Evolutionary conservation across 2,329 filamentous ascomycete genomes (phyloP).

Genomic region (Calonectria fujianensis): DNA sequence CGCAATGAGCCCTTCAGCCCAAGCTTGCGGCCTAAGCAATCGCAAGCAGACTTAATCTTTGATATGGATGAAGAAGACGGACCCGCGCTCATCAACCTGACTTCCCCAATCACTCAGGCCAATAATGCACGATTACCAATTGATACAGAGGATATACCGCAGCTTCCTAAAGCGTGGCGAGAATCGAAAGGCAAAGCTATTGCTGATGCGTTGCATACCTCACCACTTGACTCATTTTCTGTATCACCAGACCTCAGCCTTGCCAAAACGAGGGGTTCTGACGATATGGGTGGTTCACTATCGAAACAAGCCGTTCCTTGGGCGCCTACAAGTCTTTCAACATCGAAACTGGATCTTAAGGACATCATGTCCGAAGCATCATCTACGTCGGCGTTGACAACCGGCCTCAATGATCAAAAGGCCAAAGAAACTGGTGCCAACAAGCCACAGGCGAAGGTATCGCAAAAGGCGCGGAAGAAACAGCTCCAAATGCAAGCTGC

Average conservation of each 20-base stretch:
- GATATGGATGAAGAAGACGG: conserved; percentile 90
- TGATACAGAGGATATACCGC: conserved; percentile 56
- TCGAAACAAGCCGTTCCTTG: conserved; percentile 66
- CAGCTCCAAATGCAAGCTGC: conserved; percentile 81
- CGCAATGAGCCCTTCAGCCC: conserved; percentile 79
- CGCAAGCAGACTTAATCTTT: conserved; percentile 88
- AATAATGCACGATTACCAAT: conserved; percentile 47
- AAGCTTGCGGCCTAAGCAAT: conserved; percentile 79
- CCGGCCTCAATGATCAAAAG: conserved; percentile 71
- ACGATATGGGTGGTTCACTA: conserved; percentile 19
- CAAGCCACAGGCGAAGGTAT: conserved; percentile 77
- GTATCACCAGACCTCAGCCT: conserved; percentile 46
- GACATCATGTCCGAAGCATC: conserved; percentile 82
- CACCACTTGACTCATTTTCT: conserved; percentile 44
- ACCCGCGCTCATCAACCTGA: conserved; percentile 56
- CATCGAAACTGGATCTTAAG: conserved; percentile 82
- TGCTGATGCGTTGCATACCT: conserved; percentile 41
- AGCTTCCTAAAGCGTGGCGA: conserved; percentile 58
- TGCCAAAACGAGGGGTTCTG: conserved; percentile 33
- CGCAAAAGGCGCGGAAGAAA: conserved; percentile 94
- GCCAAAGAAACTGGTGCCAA: conserved; percentile 62
- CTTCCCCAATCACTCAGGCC: conserved; percentile 49
- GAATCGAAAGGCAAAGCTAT: conserved; percentile 54
- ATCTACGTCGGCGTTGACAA: conserved; percentile 72
- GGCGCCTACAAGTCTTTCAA: conserved; percentile 71